Evolutionary conservation across 768 basidiomycete species (phyloP).

Genomic region (Trametes gibbosa): DNA sequence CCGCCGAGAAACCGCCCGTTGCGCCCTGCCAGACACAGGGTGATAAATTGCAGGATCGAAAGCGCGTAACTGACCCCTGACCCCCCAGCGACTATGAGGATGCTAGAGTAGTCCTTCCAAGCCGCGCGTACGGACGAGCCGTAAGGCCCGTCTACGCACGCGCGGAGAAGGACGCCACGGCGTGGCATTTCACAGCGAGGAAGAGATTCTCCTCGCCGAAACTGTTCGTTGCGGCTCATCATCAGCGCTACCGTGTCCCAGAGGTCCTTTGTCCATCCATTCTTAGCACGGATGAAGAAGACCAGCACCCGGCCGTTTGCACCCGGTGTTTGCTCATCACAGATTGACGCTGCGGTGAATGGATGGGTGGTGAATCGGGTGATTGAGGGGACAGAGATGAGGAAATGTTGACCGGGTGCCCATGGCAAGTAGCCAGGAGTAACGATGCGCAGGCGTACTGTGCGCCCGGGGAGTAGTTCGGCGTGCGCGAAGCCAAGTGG

Average conservation of each 20-base stretch:
- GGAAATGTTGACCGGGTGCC: slow-evolving; percentile 79
- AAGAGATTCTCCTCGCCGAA: slow-evolving; percentile 31
- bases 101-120: slow-evolving; percentile 59
- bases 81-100: slow-evolving; percentile 67
- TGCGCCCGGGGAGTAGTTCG: slow-evolving; percentile 67
- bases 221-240: slow-evolving; percentile 29
- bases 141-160: slow-evolving; percentile 66
- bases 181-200: slow-evolving; percentile 35
- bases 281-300: slow-evolving; percentile 65
- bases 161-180: slow-evolving; percentile 51
- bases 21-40: slow-evolving; percentile 53
- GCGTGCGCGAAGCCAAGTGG: slow-evolving; percentile 69
- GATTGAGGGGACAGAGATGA: slow-evolving; percentile 63
- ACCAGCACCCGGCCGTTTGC: slow-evolving; percentile 55
- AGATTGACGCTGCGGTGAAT: slow-evolving; percentile 66
- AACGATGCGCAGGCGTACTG: slow-evolving; percentile 64
- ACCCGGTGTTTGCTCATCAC: slow-evolving; percentile 44
- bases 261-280: slow-evolving; percentile 65
- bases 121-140: slow-evolving; percentile 58
- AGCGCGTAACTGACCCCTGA: slow-evolving; percentile 74
- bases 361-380: slow-evolving; percentile 65
- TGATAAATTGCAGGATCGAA: slow-evolving; percentile 62
- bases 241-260: slow-evolving; percentile 52
- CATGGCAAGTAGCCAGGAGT: slow-evolving; percentile 56
- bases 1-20: slow-evolving; percentile 50